phyloP scores from a whole-genome alignment of 352 stramenopile species.

The Globisporangium acanthophoron region DNA sequence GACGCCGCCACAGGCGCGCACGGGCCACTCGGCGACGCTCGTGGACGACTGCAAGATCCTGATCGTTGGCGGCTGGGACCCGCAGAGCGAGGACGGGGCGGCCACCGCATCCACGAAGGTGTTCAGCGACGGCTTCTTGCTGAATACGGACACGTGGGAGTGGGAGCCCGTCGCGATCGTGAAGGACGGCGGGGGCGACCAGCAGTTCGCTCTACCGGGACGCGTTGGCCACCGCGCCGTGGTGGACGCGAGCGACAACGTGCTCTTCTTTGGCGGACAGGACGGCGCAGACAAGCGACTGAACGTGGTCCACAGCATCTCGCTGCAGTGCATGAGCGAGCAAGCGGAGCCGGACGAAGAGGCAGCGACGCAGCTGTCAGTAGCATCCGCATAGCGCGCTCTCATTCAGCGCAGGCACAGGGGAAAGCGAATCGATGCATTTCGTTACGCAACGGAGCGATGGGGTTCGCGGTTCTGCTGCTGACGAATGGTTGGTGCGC shows the following conservation, averaged over 20 bases:
- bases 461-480: background rate
- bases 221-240: conserved; percentile 87
- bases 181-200: conserved; percentile 9
- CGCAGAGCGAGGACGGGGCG: conserved; percentile 47
- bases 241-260: conserved; percentile 44
- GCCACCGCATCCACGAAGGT: conserved; percentile 39
- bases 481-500: background rate
- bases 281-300: conserved; percentile 72
- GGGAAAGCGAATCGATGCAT: background rate
- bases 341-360: conserved; percentile 10
- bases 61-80: conserved; percentile 93
- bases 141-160: conserved; percentile 89
- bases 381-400: background rate
- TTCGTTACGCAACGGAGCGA: background rate
- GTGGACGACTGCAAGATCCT: conserved; percentile 85
- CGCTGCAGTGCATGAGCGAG: conserved; percentile 16
- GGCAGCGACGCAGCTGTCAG: background rate
- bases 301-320: conserved; percentile 72
- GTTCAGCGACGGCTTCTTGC: conserved; percentile 87
- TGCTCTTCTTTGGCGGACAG: conserved; percentile 88
- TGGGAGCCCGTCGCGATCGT: conserved; percentile 68
- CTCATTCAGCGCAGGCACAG: background rate
- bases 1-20: conserved; percentile 64
- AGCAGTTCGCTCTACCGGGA: conserved; percentile 20
- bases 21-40: conserved; percentile 87